Base-by-base conservation (phyloP, 192 early-diverging fungal species). In the Gamsiella multidivaricata region DNA sequence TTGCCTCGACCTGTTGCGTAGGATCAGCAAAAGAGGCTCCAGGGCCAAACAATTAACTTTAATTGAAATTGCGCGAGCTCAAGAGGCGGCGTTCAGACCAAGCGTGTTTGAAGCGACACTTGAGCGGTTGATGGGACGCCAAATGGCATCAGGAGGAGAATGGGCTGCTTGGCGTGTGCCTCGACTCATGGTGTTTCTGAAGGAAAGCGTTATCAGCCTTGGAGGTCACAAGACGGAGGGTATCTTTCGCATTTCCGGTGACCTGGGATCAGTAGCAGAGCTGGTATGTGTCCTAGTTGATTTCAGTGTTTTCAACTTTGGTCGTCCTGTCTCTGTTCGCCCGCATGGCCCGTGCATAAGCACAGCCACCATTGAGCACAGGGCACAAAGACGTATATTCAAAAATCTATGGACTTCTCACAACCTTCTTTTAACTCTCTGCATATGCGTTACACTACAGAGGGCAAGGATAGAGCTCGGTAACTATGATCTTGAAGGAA, bases 231-330 rank as follows among this genome's bases (percentile, higher is more conserved):
- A 80, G 50, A 89, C 94, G 14, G 96, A 99, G 79, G 97, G 97
- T 32, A 96, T 99, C 54, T 99, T 99, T 80, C 90, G 97, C 58
- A 94, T 99, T 15, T 94, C 97, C 22, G 97, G 94, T 23, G 95
- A 97, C 79, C 89, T 88, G 29, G 96, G 97, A 52, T 83, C 85
- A 23, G 95, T 99, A 11, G 89, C 93, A 22, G 92, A 88, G 57
- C 68, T 88, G 70, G 76, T 70, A 87, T 86, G 60, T 37, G 51
- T 53, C 2, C 33, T 32, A 22, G 10, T 22, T 41, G 14, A 53
- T 22, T 14, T 46, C n/a, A n/a, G n/a, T n/a, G n/a, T 54, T 22
- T 9, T 42, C 23, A 23, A 22, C 39, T 60, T 23, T 39, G 12
- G 20, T 14, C 23, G 32, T 22, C 26, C 54, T 15, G 32, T 39